Base-by-base conservation (phyloP, 345 rosid genomes). In the Camelina sativa region DNA sequence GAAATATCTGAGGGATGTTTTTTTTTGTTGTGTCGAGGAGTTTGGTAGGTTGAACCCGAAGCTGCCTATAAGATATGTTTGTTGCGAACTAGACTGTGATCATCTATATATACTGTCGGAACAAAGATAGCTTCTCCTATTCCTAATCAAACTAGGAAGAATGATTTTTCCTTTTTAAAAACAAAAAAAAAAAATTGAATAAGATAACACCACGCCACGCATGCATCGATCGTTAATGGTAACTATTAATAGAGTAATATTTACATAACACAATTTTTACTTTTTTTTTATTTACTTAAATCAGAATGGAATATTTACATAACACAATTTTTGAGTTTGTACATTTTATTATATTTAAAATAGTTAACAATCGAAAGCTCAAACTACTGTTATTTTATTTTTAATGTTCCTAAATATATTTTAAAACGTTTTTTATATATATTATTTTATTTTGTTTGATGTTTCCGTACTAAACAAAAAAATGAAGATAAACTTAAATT, bases 151-250 rank as follows among this genome's bases (percentile, higher is more conserved):
- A 44, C 9, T 25, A 8, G 40, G 43, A 47, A 46, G 30, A 46
- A 47, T 22, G 11, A 15, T 7, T 32, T 32, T 32, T 11, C 8
- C 54, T 7, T 6, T 1, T 1, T 11, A 48, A n/a, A n/a, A 37
- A 35, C 2, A 35, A 35, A 32, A 32, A 32, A 32, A 32, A 32
- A 32, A 35, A 7, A n/a, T 16, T 11, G 11, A 34, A 65, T 1
- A 50, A 4, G 47, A 41, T 12, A 32, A 48, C 12, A 47, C 7
- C 59, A 65, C 19, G 58, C 70, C 46, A 51, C 34, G 60, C 60
- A 52, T 65, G 57, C 69, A 32, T 4, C 17, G 20, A 40, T 10
- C 13, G 12, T 11, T 28, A 28, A 34, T 40, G 13, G 13, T 40
- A 38, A 38, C 11, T 38, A 38, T 12, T 10, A 10, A 10, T 10